A percentile compares a stretch with the other conserved stretches of the same genome.
phyloP scores from a whole-genome alignment of 495 filamentous ascomycete genomes.

The Neurospora discreta region DNA sequence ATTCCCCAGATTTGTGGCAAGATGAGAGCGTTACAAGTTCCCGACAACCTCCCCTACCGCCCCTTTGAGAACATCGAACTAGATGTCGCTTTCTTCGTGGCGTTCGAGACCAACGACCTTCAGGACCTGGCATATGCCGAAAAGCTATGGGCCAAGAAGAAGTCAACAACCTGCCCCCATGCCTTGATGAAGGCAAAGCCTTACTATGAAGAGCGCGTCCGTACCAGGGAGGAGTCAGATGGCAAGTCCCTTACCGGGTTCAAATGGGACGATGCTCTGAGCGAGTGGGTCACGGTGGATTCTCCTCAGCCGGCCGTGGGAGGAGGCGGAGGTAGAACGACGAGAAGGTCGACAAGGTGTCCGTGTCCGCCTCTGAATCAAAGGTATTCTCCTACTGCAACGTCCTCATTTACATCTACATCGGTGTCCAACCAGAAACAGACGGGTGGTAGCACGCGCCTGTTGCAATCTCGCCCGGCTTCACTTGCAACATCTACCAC shows the following conservation, averaged over 20 bases:
- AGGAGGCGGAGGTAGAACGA: not conserved
- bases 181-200: not conserved
- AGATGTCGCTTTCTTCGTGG: conserved; percentile 28
- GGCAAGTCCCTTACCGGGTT: conserved; percentile 21
- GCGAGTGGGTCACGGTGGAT: conserved; percentile 40
- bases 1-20: conserved; percentile 15
- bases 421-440: not conserved
- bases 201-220: not conserved
- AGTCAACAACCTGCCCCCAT: not conserved
- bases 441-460: not conserved
- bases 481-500: not conserved
- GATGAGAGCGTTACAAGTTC: conserved; percentile 12
- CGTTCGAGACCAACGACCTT: conserved; percentile 30
- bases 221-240: not conserved
- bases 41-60: conserved; percentile 4
- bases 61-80: conserved; percentile 13
- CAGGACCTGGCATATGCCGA: conserved; percentile 34
- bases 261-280: conserved; percentile 43
- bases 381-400: not conserved
- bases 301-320: conserved; percentile 6
- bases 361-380: not conserved
- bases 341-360: not conserved
- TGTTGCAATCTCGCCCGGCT: not conserved
- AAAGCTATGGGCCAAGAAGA: conserved; percentile 11
- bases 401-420: not conserved